Percentiles rank a stretch among this genome's conserved stretches.
phyloP scores from a whole-genome alignment of 2,329 filamentous ascomycete genomes.

The Epicoccum nigrum region DNA sequence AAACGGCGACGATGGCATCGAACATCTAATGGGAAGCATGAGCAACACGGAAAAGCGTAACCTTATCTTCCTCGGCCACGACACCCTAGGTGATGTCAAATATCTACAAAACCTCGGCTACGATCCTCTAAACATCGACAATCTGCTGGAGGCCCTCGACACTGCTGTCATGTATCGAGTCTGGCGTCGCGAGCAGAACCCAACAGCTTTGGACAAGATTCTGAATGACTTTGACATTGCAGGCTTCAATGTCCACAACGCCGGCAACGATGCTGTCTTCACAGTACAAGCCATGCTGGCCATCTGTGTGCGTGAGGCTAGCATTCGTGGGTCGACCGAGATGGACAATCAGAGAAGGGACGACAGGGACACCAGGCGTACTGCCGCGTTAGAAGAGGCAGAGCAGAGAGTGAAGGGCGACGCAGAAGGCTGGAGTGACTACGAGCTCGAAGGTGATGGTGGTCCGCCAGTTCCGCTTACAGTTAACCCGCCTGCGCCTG shows the following conservation, averaged over 20 bases:
- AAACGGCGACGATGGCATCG: slow-evolving; percentile 4
- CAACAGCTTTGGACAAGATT: slow-evolving; percentile 64
- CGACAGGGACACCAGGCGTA: slow-evolving; percentile 31
- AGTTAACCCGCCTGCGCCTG: slow-evolving; percentile 2
- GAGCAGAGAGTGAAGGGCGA: slow-evolving; percentile 49
- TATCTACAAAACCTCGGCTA: slow-evolving; percentile 72
- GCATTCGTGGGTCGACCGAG: slow-evolving; percentile 39
- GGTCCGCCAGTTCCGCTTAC: slow-evolving; percentile 35
- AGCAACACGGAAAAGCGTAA: slow-evolving; percentile 55
- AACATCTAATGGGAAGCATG: slow-evolving; percentile 1
- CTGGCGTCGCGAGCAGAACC: slow-evolving; percentile 60
- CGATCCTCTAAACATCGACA: slow-evolving; percentile 59
- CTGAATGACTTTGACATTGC: slow-evolving; percentile 68
- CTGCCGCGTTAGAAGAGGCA: slow-evolving; percentile 35
- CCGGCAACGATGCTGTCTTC: slow-evolving; percentile 82
- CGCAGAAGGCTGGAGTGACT: slow-evolving; percentile 47
- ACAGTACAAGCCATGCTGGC: slow-evolving; percentile 76
- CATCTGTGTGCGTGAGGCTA: slow-evolving; percentile 58
- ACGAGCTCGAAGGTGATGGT: slow-evolving; percentile 47
- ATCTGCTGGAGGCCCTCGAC: slow-evolving; percentile 71
- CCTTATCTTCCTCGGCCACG: slow-evolving; percentile 81
- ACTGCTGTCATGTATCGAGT: slow-evolving; percentile 74
- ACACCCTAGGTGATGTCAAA: slow-evolving; percentile 68
- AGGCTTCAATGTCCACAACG: slow-evolving; percentile 78
- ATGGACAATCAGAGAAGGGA: slow-evolving; percentile 31